Base-by-base conservation (phyloP, 2,329 filamentous ascomycete species). In the Cladosporium sp. region DNA sequence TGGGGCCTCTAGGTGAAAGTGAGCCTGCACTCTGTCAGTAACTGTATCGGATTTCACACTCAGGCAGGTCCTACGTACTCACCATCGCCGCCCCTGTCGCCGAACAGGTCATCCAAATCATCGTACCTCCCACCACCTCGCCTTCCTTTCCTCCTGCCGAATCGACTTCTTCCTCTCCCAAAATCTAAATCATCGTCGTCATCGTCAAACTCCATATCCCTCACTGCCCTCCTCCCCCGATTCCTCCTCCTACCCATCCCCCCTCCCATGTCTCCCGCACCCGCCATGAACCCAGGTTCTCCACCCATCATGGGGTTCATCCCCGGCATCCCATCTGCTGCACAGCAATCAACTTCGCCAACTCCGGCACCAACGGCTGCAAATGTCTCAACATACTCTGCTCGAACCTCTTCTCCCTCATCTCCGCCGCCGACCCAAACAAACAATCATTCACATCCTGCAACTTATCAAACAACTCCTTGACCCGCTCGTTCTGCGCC, bases 361-460 rank as follows among this genome's bases (percentile, higher is more conserved):
- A 39, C 52, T 58, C 55, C 39, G 60, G 60, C 49, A 58, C 47
- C 50, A 60, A 53, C 43, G 61, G 59, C 48, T 57, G 55, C 22
- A 62, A 30, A 15, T 52, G 59, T 47, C 56, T 60, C 24, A 61
- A 30, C 58, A 62, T 55, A 24, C 54, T 56, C 37, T 56, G 42
- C 44, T 56, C 51, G 36, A 58, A 60, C 45, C 53, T 54, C 40
- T 61, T 59, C 51, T 60, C 57, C 40, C 54, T 55, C 12, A 52
- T 43, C 48, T 62, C 60, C n/a, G 44, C 43, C 19, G 58, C 58
- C 5, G 51, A 56, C 18, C 60, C 60, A 48, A 60, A 62, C 18
- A 61, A 30, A 22, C 61, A 54, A 2, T 57, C 54, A 37, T 59
- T 54, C 40, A 53, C 40, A 24, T 58, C 50, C 15, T 44, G 49